These are phyloP conservation scores for Ustilago trichophora DNA, from an alignment of 1,284 basidiomycete species.

Conservation along the genomic window DNA sequence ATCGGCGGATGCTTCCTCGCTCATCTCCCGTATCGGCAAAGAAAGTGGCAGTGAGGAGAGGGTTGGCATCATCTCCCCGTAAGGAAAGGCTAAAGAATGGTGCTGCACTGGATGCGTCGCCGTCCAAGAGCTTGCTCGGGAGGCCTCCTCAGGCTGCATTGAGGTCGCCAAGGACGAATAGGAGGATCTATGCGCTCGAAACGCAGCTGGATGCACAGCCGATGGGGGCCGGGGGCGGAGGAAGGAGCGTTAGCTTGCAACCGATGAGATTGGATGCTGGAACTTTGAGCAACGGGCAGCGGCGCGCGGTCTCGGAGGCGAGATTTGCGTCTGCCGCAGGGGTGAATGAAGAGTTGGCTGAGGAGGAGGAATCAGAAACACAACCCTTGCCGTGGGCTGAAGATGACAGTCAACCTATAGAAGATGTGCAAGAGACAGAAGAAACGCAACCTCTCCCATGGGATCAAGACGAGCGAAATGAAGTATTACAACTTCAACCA, in stretches of 20 bases:
- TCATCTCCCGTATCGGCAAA: too few species aligned
- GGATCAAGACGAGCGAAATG: slow-evolving; percentile 3
- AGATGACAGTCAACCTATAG: not conserved
- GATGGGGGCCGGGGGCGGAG: not conserved
- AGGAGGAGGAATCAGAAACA: slow-evolving; percentile 17
- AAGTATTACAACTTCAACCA: not conserved
- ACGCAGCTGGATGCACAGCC: slow-evolving; percentile 20
- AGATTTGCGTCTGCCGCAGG: not conserved
- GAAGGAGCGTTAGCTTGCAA: slow-evolving; percentile 13
- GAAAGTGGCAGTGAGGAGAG: too few species aligned
- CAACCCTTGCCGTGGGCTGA: slow-evolving; percentile 14
- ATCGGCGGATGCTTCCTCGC: slow-evolving; percentile 20
- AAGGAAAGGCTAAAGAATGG: too few species aligned
- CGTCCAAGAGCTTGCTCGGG: too few species aligned
- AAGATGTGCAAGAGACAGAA: not conserved
- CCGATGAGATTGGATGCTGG: not conserved
- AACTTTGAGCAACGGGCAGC: not conserved
- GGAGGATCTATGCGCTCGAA: slow-evolving; percentile 43
- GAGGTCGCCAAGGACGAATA: slow-evolving; percentile 32
- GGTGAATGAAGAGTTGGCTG: not conserved
- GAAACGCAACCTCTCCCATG: slow-evolving; percentile 7
- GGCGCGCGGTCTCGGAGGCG: slow-evolving; percentile 10
- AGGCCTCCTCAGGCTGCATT: slow-evolving; percentile 1
- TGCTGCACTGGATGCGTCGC: too few species aligned
- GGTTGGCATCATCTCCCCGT: too few species aligned